Percentiles rank a stretch among this genome's conserved stretches.
Evolutionary conservation across 257 asterid species (phyloP).

Genomic region (Solanum rostratum): DNA sequence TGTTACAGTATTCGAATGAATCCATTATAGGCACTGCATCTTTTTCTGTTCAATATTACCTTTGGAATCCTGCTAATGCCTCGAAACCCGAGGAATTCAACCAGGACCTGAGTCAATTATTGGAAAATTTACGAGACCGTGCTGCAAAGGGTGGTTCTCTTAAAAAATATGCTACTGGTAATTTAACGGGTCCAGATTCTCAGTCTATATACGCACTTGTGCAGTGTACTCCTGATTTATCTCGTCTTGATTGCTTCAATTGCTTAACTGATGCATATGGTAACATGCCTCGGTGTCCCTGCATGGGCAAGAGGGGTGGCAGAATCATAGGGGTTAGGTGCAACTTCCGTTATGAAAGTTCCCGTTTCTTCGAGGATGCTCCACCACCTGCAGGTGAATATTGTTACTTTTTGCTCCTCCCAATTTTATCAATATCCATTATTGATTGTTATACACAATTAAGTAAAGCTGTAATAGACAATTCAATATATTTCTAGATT

Average conservation of each 20-base stretch:
- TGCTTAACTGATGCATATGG: conserved; percentile 2
- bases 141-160: neutral
- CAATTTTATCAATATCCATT: neutral
- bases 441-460: neutral
- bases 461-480: neutral
- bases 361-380: neutral
- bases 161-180: conserved; percentile 6
- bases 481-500: neutral
- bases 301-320: neutral
- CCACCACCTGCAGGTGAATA: neutral
- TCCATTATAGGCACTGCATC: neutral
- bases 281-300: neutral
- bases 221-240: conserved; percentile 27
- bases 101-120: neutral
- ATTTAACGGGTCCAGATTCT: neutral
- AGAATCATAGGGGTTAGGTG: conserved; percentile 7
- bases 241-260: neutral
- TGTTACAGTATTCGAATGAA: neutral
- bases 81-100: neutral
- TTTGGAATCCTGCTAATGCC: neutral
- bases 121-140: neutral
- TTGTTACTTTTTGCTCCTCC: neutral
- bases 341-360: neutral
- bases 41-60: neutral
- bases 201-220: neutral